phyloP scores from a whole-genome alignment of 345 rosid species.

The Acer negundo region DNA sequence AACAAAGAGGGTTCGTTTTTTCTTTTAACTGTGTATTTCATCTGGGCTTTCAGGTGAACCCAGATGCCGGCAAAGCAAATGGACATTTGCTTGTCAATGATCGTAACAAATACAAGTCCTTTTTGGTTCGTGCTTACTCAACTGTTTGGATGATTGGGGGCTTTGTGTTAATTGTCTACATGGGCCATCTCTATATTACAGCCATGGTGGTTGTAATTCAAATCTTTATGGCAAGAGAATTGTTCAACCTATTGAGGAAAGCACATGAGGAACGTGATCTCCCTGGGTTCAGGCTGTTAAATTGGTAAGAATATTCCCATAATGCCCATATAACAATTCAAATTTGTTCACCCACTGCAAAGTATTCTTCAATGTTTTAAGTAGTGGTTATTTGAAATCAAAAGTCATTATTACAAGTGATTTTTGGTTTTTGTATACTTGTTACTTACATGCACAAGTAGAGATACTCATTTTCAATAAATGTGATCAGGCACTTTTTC shows the following conservation, averaged over 20 bases:
- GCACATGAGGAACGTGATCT: slow-evolving; percentile 82
- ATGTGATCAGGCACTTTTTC: slow-evolving; percentile 84
- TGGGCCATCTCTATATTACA: slow-evolving; percentile 97
- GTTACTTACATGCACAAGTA: not conserved
- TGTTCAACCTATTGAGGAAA: slow-evolving; percentile 83
- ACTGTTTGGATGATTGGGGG: slow-evolving; percentile 95
- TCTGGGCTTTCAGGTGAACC: slow-evolving; percentile 43
- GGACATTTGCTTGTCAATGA: slow-evolving; percentile 72
- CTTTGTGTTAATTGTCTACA: slow-evolving; percentile 74
- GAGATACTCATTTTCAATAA: slow-evolving; percentile 13
- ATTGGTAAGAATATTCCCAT: slow-evolving; percentile 53
- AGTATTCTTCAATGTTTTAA: not conserved
- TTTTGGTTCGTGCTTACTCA: slow-evolving; percentile 77
- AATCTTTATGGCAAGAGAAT: slow-evolving; percentile 89
- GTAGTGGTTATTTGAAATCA: not conserved
- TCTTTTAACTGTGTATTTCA: slow-evolving; percentile 6
- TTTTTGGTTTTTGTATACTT: not conserved
- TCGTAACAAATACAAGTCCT: slow-evolving; percentile 72
- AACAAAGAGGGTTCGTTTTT: not conserved
- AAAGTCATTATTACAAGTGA: slow-evolving; percentile 9
- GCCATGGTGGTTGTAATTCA: slow-evolving; percentile 97
- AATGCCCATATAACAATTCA: not conserved
- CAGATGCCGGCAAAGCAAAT: slow-evolving; percentile 59
- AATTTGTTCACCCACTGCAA: not conserved
- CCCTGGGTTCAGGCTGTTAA: slow-evolving; percentile 82